Evolutionary conservation across 805 yeast species (phyloP), one percentile per base, ranked within the genome.

Genomic region (Starmerella apis): DNA sequence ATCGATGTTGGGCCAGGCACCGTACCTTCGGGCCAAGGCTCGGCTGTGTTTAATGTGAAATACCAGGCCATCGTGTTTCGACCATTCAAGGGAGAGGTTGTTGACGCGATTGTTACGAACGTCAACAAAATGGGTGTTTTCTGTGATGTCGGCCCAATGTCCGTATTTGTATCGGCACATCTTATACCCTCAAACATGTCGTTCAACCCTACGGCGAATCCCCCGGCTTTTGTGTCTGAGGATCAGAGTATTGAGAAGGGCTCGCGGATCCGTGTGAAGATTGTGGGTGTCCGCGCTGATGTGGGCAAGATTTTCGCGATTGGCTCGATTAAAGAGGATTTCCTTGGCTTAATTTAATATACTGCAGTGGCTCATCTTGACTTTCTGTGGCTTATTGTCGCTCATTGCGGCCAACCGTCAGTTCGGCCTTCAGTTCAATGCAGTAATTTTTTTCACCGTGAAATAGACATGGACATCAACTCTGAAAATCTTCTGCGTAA

Each of bases 81-180:
- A 63, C 98, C 98, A 4, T 92, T 92, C 70, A 92, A 92, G 69
- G 98, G 97, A 31, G 98, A 92, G 68, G 98, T 92, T 7, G 97
- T 92, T 23, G 98, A 92, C 67, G 98, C 94, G 5, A 80, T 90
- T 22, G 97, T 92, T 14, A 84, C 95, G 13, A 84, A 86, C 28
- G 96, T 94, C 44, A 71, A 86, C 83, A 66, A 86, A 79, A 83
- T 90, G 81, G 98, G 98, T 8, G 86, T 92, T 58, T 92, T 92
- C 65, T 97, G 95, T 33, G 96, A 92, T 67, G 98, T 92, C 25
- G 98, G 98, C 0, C 98, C 98, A 14, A 72, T 92, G 64, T 80
- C 88, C 22, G 96, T 92, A 35, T 92, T 92, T 66, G 94, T 92
- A 20, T 84, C 95, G 22, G 87, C 94, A 32, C 96, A 90, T 69